A percentile compares a stretch with the other conserved stretches of the same genome.
Conservation (phyloP, 164 flowering plant species). For the Sedum album region DNA sequence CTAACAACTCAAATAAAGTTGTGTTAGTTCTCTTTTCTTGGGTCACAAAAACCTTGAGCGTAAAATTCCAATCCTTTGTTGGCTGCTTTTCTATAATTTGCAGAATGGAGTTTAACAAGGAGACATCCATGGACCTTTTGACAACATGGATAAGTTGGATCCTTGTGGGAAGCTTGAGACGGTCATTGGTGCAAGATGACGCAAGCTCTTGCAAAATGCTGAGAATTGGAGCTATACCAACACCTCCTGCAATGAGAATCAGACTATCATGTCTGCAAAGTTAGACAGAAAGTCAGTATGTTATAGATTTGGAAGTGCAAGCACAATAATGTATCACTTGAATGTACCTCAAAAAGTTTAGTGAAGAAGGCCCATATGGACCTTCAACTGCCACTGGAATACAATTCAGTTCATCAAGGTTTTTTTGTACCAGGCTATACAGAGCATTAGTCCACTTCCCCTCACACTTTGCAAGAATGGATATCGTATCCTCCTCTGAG, state of each 20-base stretch:
- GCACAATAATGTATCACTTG: not conserved
- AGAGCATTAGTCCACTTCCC: conserved; percentile 73
- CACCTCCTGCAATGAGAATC: conserved; percentile 71
- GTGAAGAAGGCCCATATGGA: conserved; percentile 70
- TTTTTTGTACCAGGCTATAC: conserved; percentile 30
- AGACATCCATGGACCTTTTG: conserved; percentile 50
- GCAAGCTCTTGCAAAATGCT: conserved; percentile 65
- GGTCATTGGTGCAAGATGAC: conserved; percentile 15
- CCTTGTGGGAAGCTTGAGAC: conserved; percentile 22
- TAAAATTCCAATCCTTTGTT: conserved; percentile 21
- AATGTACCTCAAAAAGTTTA: conserved; percentile 51
- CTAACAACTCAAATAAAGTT: conserved; percentile 33
- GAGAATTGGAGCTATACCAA: conserved; percentile 79
- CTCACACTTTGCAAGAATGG: conserved; percentile 54
- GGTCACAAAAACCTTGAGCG: conserved; percentile 63
- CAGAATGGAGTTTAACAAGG: conserved; percentile 40
- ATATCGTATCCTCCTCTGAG: conserved; percentile 39
- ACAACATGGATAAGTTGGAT: conserved; percentile 48
- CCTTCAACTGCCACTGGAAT: conserved; percentile 70
- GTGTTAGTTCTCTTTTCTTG: conserved; percentile 35
- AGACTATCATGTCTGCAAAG: conserved; percentile 62
- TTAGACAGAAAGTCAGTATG: not conserved
- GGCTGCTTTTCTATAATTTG: conserved; percentile 31
- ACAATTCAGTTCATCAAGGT: conserved; percentile 22
- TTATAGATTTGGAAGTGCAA: not conserved